Evolutionary conservation across 1,284 basidiomycete species (phyloP).

Genomic region (Golubevia sp.): DNA sequence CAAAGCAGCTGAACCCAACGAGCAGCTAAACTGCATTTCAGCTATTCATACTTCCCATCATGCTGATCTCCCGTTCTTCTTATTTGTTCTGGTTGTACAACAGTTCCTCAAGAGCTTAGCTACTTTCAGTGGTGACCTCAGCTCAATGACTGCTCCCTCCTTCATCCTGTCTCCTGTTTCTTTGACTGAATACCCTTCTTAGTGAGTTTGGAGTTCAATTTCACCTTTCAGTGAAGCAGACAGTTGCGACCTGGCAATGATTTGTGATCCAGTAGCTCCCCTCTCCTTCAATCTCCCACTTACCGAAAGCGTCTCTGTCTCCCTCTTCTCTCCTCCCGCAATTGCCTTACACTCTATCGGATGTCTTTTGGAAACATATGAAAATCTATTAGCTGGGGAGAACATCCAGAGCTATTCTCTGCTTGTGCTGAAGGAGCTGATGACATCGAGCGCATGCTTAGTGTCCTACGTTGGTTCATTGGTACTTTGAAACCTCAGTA

Average conservation of each 20-base stretch:
- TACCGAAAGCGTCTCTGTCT: no score
- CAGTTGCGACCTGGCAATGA: no score
- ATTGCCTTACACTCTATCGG: background rate
- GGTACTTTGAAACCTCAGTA: conserved; percentile 16
- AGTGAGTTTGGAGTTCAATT: conserved; percentile 12
- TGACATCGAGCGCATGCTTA: conserved; percentile 56
- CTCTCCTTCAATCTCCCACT: no score
- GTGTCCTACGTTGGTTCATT: conserved; percentile 50
- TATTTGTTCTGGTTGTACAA: background rate
- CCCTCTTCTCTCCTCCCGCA: conserved; percentile 69
- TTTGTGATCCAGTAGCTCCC: no score
- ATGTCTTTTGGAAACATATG: no score
- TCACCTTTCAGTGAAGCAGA: background rate
- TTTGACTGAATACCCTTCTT: conserved; percentile 48
- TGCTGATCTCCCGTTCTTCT: background rate
- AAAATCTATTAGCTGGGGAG: conserved; percentile 40
- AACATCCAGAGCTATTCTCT: conserved; percentile 51
- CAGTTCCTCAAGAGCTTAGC: conserved; percentile 57
- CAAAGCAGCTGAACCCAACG: no score
- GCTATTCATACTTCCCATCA: no score
- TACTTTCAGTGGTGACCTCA: conserved; percentile 75
- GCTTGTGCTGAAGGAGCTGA: conserved; percentile 42
- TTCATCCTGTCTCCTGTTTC: conserved; percentile 64
- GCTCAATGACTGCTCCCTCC: conserved; percentile 85
- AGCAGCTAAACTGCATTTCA: no score